These are phyloP conservation scores for Dactylella cylindrospora DNA, from an alignment of 2,329 filamentous ascomycete species.

Conservation along the genomic window DNA sequence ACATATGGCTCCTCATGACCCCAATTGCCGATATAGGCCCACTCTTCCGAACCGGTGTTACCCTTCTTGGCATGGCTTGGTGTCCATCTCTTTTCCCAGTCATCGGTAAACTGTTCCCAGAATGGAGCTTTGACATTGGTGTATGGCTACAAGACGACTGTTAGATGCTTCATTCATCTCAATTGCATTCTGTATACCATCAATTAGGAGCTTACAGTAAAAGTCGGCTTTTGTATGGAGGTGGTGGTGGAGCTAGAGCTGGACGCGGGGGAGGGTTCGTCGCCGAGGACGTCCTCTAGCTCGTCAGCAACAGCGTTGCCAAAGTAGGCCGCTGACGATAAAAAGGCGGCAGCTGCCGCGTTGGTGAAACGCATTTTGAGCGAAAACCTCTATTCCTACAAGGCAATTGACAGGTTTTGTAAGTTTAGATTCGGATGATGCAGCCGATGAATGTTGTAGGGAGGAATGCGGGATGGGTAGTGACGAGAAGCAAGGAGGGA, in stretches of 20 bases:
- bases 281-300: slow-evolving; percentile 60
- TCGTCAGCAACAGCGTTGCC: slow-evolving; percentile 69
- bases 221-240: slow-evolving; percentile 72
- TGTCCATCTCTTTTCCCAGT: slow-evolving; percentile 93
- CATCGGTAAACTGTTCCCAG: slow-evolving; percentile 96
- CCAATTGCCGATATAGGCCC: slow-evolving; percentile 97
- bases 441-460: neutral
- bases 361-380: slow-evolving; percentile 77
- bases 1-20: slow-evolving; percentile 88
- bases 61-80: slow-evolving; percentile 96
- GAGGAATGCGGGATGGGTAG: neutral
- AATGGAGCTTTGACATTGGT: slow-evolving; percentile 80
- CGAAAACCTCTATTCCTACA: slow-evolving; percentile 46
- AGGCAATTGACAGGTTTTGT: slow-evolving; percentile 12
- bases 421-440: neutral
- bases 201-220: slow-evolving; percentile 69
- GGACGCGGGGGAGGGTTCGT: slow-evolving; percentile 54
- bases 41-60: slow-evolving; percentile 77
- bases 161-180: slow-evolving; percentile 15
- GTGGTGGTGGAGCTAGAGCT: slow-evolving; percentile 56
- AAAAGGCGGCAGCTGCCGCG: slow-evolving; percentile 68
- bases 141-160: slow-evolving; percentile 66
- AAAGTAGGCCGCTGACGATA: slow-evolving; percentile 70
- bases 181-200: neutral
- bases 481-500: neutral